phyloP scores from a whole-genome alignment of 1,139 yeast genomes.

The Hemisphaericaspora xylofermentans region DNA sequence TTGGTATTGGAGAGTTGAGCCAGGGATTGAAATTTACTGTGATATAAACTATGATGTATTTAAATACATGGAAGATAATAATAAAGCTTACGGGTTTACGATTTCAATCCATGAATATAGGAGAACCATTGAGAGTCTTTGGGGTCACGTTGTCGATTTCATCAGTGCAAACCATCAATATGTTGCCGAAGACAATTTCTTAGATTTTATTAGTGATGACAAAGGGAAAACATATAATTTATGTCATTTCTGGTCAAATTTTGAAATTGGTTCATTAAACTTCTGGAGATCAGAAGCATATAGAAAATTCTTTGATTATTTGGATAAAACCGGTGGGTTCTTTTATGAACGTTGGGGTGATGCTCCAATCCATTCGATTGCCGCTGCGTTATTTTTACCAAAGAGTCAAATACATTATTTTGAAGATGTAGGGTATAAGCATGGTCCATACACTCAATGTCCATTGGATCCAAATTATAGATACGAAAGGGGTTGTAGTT shows the following conservation, averaged over 20 bases:
- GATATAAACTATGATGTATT: slow-evolving; percentile 67
- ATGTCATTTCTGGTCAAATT: slow-evolving; percentile 94
- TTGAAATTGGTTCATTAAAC: slow-evolving; percentile 77
- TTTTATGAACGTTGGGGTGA: slow-evolving; percentile 97
- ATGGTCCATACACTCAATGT: slow-evolving; percentile 61
- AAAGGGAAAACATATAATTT: slow-evolving; percentile 68
- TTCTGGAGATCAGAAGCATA: slow-evolving; percentile 75
- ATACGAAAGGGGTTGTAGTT: slow-evolving; percentile 45
- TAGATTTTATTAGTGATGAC: slow-evolving; percentile 57
- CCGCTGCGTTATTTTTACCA: slow-evolving; percentile 70
- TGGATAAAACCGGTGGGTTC: slow-evolving; percentile 82
- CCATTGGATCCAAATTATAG: slow-evolving; percentile 50
- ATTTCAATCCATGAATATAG: slow-evolving; percentile 62
- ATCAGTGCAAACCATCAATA: slow-evolving; percentile 44
- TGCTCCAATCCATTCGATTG: slow-evolving; percentile 88
- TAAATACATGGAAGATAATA: slow-evolving; percentile 56
- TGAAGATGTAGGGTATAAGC: slow-evolving; percentile 80
- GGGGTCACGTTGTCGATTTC: slow-evolving; percentile 55
- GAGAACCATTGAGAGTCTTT: slow-evolving; percentile 58
- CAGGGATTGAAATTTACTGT: slow-evolving; percentile 60
- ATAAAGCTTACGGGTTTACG: slow-evolving; percentile 65
- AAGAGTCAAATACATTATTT: slow-evolving; percentile 72
- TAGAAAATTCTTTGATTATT: slow-evolving; percentile 61
- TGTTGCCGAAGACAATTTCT: slow-evolving; percentile 46
- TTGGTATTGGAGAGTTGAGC: slow-evolving; percentile 76